Evolutionary conservation across 371 early-diverging fungal species (phyloP).

Genomic region (Furculomyces boomerangus): DNA sequence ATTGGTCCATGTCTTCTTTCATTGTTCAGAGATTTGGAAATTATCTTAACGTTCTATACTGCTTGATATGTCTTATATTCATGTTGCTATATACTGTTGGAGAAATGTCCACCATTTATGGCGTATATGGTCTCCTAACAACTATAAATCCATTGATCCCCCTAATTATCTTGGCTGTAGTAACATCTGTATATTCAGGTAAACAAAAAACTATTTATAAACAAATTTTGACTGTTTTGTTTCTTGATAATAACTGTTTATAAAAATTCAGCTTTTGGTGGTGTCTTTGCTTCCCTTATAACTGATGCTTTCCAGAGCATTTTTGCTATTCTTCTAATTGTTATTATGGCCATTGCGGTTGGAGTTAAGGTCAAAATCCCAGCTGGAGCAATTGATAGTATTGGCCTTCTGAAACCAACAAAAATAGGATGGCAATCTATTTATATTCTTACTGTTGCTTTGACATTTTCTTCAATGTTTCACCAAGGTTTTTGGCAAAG

Average conservation of each 20-base stretch:
- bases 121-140: constrained; percentile 21
- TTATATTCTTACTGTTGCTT: constrained; percentile 22
- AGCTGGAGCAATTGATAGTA: constrained; percentile 14
- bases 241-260: neutral
- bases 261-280: constrained; percentile 20
- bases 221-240: neutral
- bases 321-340: constrained; percentile 10
- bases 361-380: constrained; percentile 20
- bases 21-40: constrained; percentile 25
- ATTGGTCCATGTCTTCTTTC: constrained; percentile 28
- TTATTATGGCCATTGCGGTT: constrained; percentile 20
- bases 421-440: constrained; percentile 27
- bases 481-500: constrained; percentile 31
- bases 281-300: constrained; percentile 28
- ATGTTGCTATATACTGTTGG: constrained; percentile 26
- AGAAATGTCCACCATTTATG: constrained; percentile 26
- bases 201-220: neutral
- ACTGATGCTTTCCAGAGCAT: constrained; percentile 27
- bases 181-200: constrained; percentile 22
- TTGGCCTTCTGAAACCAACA: constrained; percentile 26
- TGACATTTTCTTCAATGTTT: constrained; percentile 24
- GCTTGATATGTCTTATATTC: constrained; percentile 24
- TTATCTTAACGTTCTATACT: constrained; percentile 21
- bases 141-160: constrained; percentile 18
- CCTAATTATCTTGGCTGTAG: constrained; percentile 22